Percentiles rank a stretch among this genome's conserved stretches.
Evolutionary conservation across 1,284 basidiomycete species (phyloP).

Genomic region (Cryptococcus depauperatus): DNA sequence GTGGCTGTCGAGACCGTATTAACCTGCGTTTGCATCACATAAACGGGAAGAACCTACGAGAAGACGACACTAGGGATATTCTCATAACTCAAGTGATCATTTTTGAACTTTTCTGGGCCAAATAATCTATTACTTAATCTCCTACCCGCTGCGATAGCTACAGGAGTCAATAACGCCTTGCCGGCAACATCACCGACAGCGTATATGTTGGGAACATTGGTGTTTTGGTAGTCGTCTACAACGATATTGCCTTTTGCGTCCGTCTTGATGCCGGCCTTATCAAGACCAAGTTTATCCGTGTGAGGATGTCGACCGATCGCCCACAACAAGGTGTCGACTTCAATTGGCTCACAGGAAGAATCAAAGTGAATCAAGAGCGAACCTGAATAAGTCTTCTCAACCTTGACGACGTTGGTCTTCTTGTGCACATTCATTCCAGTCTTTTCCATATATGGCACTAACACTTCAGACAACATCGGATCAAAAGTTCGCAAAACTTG

Average conservation of each 20-base stretch:
- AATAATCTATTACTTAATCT: constrained; percentile 83
- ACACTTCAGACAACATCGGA: constrained; percentile 70
- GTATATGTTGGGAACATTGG: constrained; percentile 62
- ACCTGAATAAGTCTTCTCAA: constrained; percentile 61
- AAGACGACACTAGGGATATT: constrained; percentile 93
- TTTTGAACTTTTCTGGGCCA: constrained; percentile 71
- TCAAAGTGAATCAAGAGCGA: constrained; percentile 62
- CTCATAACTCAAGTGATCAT: constrained; percentile 80
- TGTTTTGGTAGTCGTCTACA: constrained; percentile 87
- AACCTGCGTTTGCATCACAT: too few species aligned
- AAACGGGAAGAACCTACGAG: too few species aligned
- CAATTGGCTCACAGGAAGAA: constrained; percentile 60
- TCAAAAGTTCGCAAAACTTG: constrained; percentile 90
- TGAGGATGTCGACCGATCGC: constrained; percentile 83
- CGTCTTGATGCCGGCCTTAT: constrained; percentile 66
- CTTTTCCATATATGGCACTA: constrained; percentile 92
- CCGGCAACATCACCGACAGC: constrained; percentile 90
- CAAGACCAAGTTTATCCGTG: constrained; percentile 70
- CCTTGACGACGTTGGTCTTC: constrained; percentile 62
- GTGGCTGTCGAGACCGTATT: constrained; percentile 53
- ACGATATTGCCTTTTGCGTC: constrained; percentile 71
- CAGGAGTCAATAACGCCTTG: constrained; percentile 89
- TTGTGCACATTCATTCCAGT: constrained; percentile 83
- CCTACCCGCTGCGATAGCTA: constrained; percentile 93
- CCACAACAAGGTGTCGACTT: constrained; percentile 87